These are phyloP conservation scores for Macrophomina tecta DNA, from an alignment of 2,329 filamentous ascomycete genomes.

Conservation along the genomic window DNA sequence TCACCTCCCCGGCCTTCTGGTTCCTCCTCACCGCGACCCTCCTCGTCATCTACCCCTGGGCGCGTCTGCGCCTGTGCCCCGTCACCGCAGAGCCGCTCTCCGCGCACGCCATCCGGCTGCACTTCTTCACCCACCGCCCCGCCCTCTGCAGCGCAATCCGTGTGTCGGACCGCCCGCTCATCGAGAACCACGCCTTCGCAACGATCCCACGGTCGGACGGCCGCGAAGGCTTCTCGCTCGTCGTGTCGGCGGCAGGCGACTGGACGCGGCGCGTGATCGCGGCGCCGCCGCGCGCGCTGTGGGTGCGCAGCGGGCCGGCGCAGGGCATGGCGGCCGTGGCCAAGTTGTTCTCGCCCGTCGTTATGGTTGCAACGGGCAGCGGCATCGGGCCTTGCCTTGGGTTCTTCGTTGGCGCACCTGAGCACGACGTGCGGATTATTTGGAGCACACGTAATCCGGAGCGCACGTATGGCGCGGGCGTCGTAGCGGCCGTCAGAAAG, in stretches of 20 bases:
- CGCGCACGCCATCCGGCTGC: conserved; percentile 72
- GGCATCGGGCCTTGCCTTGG: conserved; percentile 48
- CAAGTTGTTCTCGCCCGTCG: conserved; percentile 39
- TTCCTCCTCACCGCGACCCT: conserved; percentile 69
- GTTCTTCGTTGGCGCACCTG: conserved; percentile 56
- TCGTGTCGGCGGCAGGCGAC: conserved; percentile 44
- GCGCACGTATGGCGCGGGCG: conserved; percentile 65
- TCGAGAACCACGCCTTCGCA: conserved; percentile 47
- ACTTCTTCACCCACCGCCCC: conserved; percentile 41
- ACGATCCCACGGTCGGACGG: conserved; percentile 41
- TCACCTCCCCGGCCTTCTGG: conserved; percentile 67
- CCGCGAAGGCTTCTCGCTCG: conserved; percentile 35
- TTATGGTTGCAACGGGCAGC: conserved; percentile 44
- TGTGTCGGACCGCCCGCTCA: conserved; percentile 33
- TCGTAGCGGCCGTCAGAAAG: conserved; percentile 61
- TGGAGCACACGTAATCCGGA: conserved; percentile 71
- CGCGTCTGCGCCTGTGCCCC: conserved; percentile 69
- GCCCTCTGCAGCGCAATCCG: conserved; percentile 23
- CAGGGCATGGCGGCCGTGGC: conserved; percentile 42
- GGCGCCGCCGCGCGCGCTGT: conserved; percentile 40
- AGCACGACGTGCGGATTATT: conserved; percentile 62
- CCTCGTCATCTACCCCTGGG: conserved; percentile 75
- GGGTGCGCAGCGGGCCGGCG: conserved; percentile 38
- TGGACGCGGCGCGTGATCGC: conserved; percentile 37
- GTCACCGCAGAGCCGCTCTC: conserved; percentile 73